Percentiles rank a stretch among this genome's conserved stretches.
Evolutionary conservation across 257 asterid genomes (phyloP).

Genomic region (Solanum paucissectum): DNA sequence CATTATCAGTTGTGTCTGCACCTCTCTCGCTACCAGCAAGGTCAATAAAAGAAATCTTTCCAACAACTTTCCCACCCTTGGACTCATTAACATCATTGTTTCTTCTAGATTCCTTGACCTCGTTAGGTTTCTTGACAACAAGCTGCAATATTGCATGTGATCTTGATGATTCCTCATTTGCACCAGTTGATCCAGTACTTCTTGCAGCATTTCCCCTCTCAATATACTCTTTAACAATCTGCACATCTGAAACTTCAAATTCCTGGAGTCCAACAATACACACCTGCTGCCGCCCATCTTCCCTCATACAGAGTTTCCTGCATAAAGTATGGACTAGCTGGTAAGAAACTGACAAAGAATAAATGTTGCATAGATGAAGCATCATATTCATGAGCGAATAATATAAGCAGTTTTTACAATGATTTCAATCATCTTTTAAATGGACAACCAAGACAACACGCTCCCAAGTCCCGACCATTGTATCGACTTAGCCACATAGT

Average conservation of each 20-base stretch:
- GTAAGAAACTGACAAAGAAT: background rate
- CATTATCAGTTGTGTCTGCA: conserved; percentile 99
- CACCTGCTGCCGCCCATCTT: conserved; percentile 96
- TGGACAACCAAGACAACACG: background rate
- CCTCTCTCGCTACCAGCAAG: conserved; percentile 99
- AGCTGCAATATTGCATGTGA: conserved; percentile 97
- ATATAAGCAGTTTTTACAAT: background rate
- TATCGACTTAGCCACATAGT: background rate
- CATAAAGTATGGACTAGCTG: conserved; percentile 4
- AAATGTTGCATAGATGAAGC: background rate
- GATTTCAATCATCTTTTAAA: background rate
- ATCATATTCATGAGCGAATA: background rate
- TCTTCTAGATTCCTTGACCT: conserved; percentile 78
- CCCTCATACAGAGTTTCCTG: conserved; percentile 98
- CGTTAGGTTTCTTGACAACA: conserved; percentile 82
- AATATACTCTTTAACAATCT: conserved; percentile 84
- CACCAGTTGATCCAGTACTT: conserved; percentile 99
- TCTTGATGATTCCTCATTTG: conserved; percentile 97
- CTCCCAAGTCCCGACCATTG: background rate
- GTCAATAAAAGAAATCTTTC: conserved; percentile 97
- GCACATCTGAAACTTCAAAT: conserved; percentile 97
- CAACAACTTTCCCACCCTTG: conserved; percentile 76
- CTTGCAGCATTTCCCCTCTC: conserved; percentile 95
- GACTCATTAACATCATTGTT: conserved; percentile 71
- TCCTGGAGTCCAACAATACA: conserved; percentile 99